Evolutionary conservation across 129 eudicot species (phyloP), one percentile per base, ranked within the genome.

Genomic region (Flaveria robusta): DNA sequence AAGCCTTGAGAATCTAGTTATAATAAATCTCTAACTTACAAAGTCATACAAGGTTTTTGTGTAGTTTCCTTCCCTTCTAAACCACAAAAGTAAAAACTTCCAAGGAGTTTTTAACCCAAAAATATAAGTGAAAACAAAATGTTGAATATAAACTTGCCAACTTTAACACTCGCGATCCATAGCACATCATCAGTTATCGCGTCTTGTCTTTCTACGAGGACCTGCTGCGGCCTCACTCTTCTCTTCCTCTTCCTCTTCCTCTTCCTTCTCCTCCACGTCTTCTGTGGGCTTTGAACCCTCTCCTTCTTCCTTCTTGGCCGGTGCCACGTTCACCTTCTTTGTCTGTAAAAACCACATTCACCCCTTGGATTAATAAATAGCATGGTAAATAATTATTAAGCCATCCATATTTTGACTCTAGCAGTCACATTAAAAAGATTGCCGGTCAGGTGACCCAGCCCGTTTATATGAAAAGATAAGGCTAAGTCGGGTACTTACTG

Each of bases 121-220:
- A 71, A 56, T 19, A 60, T 69, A 79, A 51, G 14, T 6, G 51
- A 63, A 15, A 52, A 31, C 50, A 29, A 16, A 78, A 78, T 65
- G 37, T 68, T 16, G 63, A 82, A 45, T 55, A 42, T 23, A 77
- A 52, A 31, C 70, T 29, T 27, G 19, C 34, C 41, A 12, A 31
- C 46, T 74, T 60, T 43, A 15, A n/a, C 71, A 29, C 60, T 19
- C 31, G 7, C 8, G 4, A 10, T 12, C 16, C 51, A 12, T 46
- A 11, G 12, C 51, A 2, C 52, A 45, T 79, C 52, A 59, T 79
- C 85, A 89, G 80, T 62, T 80, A 45, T 80, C 91, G 67, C 89
- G 95, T 85, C 95, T 84, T 14, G 82, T 77, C 84, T 87, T 86
- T 63, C 87, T 65, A 74, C 87, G 91, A 74, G 91, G 84, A 52